A percentile compares a stretch with the other conserved stretches of the same genome.
phyloP scores from a whole-genome alignment of 2,329 filamentous ascomycete species.

The Hirsutella minnesotensis region DNA sequence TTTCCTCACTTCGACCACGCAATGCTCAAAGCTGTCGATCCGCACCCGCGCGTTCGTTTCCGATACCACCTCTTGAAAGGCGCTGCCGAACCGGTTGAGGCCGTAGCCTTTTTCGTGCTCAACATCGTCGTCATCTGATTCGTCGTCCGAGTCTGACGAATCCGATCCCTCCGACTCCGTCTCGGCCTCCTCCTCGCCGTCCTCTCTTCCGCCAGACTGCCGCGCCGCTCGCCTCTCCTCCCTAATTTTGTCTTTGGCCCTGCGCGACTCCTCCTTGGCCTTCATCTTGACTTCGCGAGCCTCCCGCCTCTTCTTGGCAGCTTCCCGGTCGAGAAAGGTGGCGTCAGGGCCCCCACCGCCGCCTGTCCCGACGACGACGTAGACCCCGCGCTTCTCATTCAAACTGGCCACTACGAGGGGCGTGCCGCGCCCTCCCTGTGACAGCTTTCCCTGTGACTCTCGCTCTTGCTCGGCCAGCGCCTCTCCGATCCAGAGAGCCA shows the following conservation, averaged over 20 bases:
- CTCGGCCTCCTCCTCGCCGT: slow-evolving; percentile 29
- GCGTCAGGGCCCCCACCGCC: slow-evolving; percentile 70
- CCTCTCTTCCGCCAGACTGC: slow-evolving; percentile 31
- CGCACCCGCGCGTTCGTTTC: slow-evolving; percentile 83
- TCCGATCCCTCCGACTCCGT: slow-evolving; percentile 31
- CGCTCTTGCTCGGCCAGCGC: slow-evolving; percentile 83
- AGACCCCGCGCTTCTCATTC: slow-evolving; percentile 77
- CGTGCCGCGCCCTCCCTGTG: slow-evolving; percentile 59
- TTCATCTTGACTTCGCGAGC: slow-evolving; percentile 53
- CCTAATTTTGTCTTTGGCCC: slow-evolving; percentile 44
- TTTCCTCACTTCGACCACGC: slow-evolving; percentile 94
- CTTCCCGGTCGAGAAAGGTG: slow-evolving; percentile 55
- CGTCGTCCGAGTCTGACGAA: slow-evolving; percentile 29
- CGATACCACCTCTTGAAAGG: slow-evolving; percentile 87
- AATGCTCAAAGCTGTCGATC: slow-evolving; percentile 95
- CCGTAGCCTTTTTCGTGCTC: slow-evolving; percentile 55
- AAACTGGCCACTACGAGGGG: slow-evolving; percentile 85
- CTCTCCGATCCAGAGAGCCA: slow-evolving; percentile 89
- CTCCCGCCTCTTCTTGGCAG: slow-evolving; percentile 48
- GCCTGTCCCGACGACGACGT: slow-evolving; percentile 86
- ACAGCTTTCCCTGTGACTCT: slow-evolving; percentile 57
- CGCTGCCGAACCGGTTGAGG: slow-evolving; percentile 82
- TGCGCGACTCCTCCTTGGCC: slow-evolving; percentile 45
- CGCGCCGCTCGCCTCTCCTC: slow-evolving; percentile 51
- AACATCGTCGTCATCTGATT: slow-evolving; percentile 41